Conservation (phyloP, 768 basidiomycete genomes). For the Phylloporus scabripes region DNA sequence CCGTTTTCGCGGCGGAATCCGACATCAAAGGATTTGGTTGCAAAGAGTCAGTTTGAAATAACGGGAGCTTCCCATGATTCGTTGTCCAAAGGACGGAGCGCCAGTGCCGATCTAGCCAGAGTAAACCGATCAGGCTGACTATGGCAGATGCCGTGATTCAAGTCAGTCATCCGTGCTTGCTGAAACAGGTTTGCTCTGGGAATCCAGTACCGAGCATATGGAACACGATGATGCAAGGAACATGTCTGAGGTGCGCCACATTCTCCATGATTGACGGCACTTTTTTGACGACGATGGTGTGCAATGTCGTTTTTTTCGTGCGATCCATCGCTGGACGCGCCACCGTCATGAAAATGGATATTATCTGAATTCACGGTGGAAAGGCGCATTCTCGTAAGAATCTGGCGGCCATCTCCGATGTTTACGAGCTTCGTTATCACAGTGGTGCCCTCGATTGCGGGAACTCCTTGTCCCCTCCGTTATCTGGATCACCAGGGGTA, state of each 20-base stretch:
- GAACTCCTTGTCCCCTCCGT: constrained; percentile 1
- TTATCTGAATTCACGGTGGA: not conserved
- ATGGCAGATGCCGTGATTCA: constrained; percentile 18
- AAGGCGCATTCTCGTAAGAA: constrained; percentile 11
- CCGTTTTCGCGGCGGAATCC: constrained; percentile 18
- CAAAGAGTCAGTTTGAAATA: constrained; percentile 19
- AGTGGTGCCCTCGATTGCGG: constrained; percentile 2
- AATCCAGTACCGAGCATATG: not conserved
- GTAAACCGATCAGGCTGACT: constrained; percentile 13
- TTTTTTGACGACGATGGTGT: constrained; percentile 4
- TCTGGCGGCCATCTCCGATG: constrained; percentile 11
- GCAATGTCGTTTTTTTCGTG: not conserved
- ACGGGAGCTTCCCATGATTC: constrained; percentile 13
- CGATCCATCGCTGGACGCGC: constrained; percentile 17
- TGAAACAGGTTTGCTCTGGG: constrained; percentile 13
- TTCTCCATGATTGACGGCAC: constrained; percentile 6
- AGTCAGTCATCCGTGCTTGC: not conserved
- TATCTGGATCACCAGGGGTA: constrained; percentile 19
- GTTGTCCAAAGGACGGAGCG: constrained; percentile 13
- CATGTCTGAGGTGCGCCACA: constrained; percentile 12
- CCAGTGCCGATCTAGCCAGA: constrained; percentile 19
- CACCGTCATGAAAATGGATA: constrained; percentile 8
- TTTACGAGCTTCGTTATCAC: constrained; percentile 3
- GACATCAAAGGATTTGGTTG: constrained; percentile 14
- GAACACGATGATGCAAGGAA: constrained; percentile 4